Conservation (phyloP, 192 early-diverging fungal species). For the Haplosporangium gracile region DNA sequence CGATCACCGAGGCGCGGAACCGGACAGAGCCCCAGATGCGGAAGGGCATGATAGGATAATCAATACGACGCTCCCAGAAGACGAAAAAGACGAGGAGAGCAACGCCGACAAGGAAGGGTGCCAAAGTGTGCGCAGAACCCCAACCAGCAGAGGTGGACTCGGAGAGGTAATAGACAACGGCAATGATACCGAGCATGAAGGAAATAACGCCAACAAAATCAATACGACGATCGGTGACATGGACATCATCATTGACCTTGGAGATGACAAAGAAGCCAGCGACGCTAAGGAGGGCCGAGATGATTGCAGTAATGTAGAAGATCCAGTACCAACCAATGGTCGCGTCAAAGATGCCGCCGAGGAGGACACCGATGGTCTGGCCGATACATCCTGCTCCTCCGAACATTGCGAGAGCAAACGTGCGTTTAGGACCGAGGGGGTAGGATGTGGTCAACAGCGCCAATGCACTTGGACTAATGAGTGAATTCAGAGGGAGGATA, state of each 20-base stretch:
- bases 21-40: slow-evolving; percentile 57
- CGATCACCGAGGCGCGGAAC: slow-evolving; percentile 50
- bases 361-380: slow-evolving; percentile 42
- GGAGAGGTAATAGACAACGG: slow-evolving; percentile 50
- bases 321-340: slow-evolving; percentile 61
- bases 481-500: not conserved
- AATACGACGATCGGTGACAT: slow-evolving; percentile 32
- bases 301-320: slow-evolving; percentile 54
- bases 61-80: slow-evolving; percentile 47
- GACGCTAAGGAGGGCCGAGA: slow-evolving; percentile 31
- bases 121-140: slow-evolving; percentile 40
- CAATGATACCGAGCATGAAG: slow-evolving; percentile 50
- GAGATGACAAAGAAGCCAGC: slow-evolving; percentile 48
- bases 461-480: slow-evolving; percentile 35
- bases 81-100: slow-evolving; percentile 51
- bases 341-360: slow-evolving; percentile 54
- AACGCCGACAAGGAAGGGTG: slow-evolving; percentile 51
- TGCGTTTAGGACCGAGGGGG: slow-evolving; percentile 45
- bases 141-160: slow-evolving; percentile 45
- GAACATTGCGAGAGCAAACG: slow-evolving; percentile 44
- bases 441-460: slow-evolving; percentile 48
- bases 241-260: slow-evolving; percentile 15
- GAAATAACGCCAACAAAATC: slow-evolving; percentile 23
- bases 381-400: slow-evolving; percentile 44
- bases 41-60: slow-evolving; percentile 59